Evolutionary conservation across 2,329 filamentous ascomycete species (phyloP), one percentile per base, ranked within the genome.

Genomic region (Aspergillaceae sp.): DNA sequence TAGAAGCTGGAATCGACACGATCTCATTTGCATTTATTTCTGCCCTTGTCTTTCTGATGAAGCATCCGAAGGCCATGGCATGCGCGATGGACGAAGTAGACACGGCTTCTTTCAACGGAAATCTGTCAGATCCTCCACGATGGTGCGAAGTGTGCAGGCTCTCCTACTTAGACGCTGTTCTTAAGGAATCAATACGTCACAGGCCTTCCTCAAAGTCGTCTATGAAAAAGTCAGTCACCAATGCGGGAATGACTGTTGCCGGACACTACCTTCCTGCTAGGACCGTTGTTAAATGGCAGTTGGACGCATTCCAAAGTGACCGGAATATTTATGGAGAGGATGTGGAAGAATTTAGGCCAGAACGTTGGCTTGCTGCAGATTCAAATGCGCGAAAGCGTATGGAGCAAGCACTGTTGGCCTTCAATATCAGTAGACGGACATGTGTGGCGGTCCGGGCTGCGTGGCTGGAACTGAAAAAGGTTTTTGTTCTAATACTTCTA

Each of bases 251-350:
- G 1, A 44, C 49, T 1, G 52, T 70, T n/a, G 55, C 53, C 10
- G 64, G 62, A 9, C 51, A 54, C 5, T 53, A 60, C 37, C 54
- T 71, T 33, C 67, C 67, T 0, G 58, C 53, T 3, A 70, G 68
- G n/a, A 41, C 40, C 1, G 57, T 66, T 5, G 61, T 74, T 6
- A 72, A 70, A 5, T 62, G 72, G 34, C 74, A 72, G 42, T 56
- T 70, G 0, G 72, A 69, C 62, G 68, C 71, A 0, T 47, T 73
- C 0, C 69, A 74, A 27, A 59, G 62, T 11, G 62, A 74, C 40
- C 53, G 54, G 4, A 49, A 54, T 0, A 58, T 74, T 4, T 76
- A 70, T 43, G 40, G 40, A 10, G 63, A 64, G 0, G 64, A 72
- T 43, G 61, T 67, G 0, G 64, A 69, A 7, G 53, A 59, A 0